Conservation (phyloP, 352 stramenopile species). For the Globisporangium camurandrum region DNA sequence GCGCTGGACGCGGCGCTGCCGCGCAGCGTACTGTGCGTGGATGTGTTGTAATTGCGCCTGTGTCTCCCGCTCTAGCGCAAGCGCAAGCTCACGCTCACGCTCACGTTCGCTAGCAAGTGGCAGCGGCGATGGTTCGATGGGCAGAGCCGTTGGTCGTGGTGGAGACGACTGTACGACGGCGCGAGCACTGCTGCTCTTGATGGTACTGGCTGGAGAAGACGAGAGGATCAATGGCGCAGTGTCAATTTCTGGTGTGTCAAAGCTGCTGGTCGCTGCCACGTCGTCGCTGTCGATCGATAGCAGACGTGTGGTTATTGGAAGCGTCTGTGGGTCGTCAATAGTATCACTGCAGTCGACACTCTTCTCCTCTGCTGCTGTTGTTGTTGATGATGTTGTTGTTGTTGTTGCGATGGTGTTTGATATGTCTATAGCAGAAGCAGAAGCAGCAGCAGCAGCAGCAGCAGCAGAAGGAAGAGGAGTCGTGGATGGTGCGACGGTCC, state of each 20-base stretch:
- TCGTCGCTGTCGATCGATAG: too few relatives aligned
- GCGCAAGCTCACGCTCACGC: background rate
- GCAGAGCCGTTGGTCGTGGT: too few relatives aligned
- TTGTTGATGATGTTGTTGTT: background rate
- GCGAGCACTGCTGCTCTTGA: too few relatives aligned
- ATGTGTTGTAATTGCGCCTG: constrained; percentile 4
- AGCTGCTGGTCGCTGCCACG: too few relatives aligned
- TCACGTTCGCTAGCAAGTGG: background rate
- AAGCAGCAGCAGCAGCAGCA: background rate
- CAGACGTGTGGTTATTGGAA: too few relatives aligned
- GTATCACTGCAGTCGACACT: too few relatives aligned
- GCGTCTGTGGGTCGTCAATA: too few relatives aligned
- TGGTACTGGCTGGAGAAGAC: too few relatives aligned
- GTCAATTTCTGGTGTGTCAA: too few relatives aligned
- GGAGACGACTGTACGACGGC: too few relatives aligned
- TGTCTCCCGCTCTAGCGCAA: background rate
- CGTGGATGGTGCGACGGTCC: background rate
- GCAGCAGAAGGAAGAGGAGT: background rate
- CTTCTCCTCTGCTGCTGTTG: background rate
- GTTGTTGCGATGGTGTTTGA: background rate
- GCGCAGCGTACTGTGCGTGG: constrained; percentile 10
- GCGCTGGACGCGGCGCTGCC: constrained; percentile 6
- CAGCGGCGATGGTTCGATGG: too few relatives aligned
- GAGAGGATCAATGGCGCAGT: too few relatives aligned
- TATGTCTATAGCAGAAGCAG: background rate